Conservation (phyloP, 2,329 filamentous ascomycete genomes). For the Boeremia lycopersici region DNA sequence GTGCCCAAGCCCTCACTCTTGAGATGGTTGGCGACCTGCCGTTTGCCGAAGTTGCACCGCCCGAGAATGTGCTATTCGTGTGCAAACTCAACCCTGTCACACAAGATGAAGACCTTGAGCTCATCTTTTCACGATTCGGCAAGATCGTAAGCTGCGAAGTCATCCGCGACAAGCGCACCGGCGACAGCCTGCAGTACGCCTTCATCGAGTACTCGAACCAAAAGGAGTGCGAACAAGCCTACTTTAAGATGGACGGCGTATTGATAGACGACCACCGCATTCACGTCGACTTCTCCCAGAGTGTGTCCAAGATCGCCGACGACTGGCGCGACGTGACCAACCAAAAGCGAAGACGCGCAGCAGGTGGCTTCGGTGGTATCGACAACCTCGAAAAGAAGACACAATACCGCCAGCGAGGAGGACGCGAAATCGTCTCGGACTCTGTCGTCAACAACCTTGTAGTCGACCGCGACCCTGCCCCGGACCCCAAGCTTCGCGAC, state of each 20-base stretch:
- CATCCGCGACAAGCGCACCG: slow-evolving; percentile 90
- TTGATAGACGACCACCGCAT: slow-evolving; percentile 97
- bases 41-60: slow-evolving; percentile 95
- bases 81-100: slow-evolving; percentile 99
- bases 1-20: slow-evolving; percentile 90
- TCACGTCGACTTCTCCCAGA: slow-evolving; percentile 98
- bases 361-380: slow-evolving; percentile 87
- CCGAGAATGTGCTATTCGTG: slow-evolving; percentile 96
- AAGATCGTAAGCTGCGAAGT: slow-evolving; percentile 95
- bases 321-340: slow-evolving; percentile 88
- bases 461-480: slow-evolving; percentile 30
- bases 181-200: slow-evolving; percentile 94
- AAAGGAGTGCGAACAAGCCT: slow-evolving; percentile 89
- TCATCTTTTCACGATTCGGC: slow-evolving; percentile 97
- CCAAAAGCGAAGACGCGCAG: slow-evolving; percentile 70
- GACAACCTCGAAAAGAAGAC: slow-evolving; percentile 85
- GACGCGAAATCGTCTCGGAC: slow-evolving; percentile 38
- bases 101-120: slow-evolving; percentile 87
- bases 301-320: slow-evolving; percentile 83
- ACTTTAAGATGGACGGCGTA: slow-evolving; percentile 98
- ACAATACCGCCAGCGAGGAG: slow-evolving; percentile 66
- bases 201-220: slow-evolving; percentile 98
- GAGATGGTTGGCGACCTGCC: slow-evolving; percentile 98
- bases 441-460: slow-evolving; percentile 42
- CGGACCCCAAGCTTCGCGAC: slow-evolving; percentile 14